Evolutionary conservation across 345 rosid genomes (phyloP), one percentile per base, ranked within the genome.

Genomic region (Salix arbutifolia): DNA sequence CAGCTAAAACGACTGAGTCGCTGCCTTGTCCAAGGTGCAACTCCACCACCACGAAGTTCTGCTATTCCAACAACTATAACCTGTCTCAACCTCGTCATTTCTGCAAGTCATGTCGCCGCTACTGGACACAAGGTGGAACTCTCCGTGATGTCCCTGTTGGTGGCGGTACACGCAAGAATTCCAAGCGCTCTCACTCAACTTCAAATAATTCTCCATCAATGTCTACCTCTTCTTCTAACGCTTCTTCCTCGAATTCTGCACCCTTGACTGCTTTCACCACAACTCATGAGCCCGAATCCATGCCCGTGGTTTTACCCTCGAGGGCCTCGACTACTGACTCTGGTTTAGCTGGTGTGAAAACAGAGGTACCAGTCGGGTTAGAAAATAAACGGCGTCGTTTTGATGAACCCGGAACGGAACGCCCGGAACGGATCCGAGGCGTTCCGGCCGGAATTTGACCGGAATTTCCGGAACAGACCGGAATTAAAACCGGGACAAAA

Each of bases 81-180:
- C 84, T 88, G 71, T 76, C 89, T 52, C 92, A 88, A 84, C 92
- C 92, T 19, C 92, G 92, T 37, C 87, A 89, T 80, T 89, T 86
- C 87, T 88, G 93, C 87, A 88, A 89, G 82, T 65, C 83, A 10
- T 88, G 93, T 78, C 91, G 93, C 71, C 93, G 91, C 10, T 89
- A 88, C 88, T 88, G 93, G 93, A 89, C 93, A 26, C 87, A 88
- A 3, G 93, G 91, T 26, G 93, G 93, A 33, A 81, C 93, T 40
- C 93, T 89, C 69, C 93, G 93, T 23, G 84, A 88, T 73, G 87
- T 89, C 58, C 93, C 93, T 26, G 76, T 89, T 50, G 93, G 93
- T 28, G 93, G 93, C 7, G 89, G 90, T 16, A 83, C 90, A 72
- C 91, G 93, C 71, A 89, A 88, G 84, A 78, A 70, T 72, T 79